Evolutionary conservation across 2,329 filamentous ascomycete genomes (phyloP).

Genomic region (Calycina marina): DNA sequence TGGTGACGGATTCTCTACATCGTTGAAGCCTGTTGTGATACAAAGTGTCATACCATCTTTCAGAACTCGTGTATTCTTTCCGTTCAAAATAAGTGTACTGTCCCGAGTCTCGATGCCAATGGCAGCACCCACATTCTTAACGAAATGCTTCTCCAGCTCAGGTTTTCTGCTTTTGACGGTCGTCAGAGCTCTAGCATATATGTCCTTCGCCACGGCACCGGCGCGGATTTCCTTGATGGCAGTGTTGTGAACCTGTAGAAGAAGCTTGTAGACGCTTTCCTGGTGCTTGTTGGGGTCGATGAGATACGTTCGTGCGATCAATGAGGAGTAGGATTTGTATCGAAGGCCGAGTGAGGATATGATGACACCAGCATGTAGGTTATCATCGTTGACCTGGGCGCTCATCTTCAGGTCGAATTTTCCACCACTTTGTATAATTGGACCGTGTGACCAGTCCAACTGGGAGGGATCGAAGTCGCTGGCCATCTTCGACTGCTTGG

Average conservation of each 20-base stretch:
- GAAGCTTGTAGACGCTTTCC: conserved; percentile 83
- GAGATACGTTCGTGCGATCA: conserved; percentile 85
- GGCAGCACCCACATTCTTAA: conserved; percentile 82
- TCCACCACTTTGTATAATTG: conserved; percentile 86
- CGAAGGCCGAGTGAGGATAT: conserved; percentile 81
- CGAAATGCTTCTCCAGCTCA: conserved; percentile 86
- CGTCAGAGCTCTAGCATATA: conserved; percentile 75
- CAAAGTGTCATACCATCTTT: conserved; percentile 97
- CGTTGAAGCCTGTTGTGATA: conserved; percentile 77
- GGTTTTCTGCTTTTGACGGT: conserved; percentile 83
- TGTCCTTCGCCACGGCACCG: conserved; percentile 72
- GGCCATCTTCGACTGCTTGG: conserved; percentile 63
- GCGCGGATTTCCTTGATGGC: conserved; percentile 84
- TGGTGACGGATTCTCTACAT: conserved; percentile 73
- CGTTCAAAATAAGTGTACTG: conserved; percentile 67
- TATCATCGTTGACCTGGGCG: conserved; percentile 64
- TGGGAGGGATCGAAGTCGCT: conserved; percentile 75
- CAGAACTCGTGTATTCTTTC: conserved; percentile 67
- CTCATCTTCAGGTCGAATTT: conserved; percentile 82
- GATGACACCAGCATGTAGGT: conserved; percentile 83
- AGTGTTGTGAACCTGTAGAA: conserved; percentile 72
- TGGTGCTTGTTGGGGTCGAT: conserved; percentile 96
- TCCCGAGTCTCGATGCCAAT: conserved; percentile 90
- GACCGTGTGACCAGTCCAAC: conserved; percentile 87
- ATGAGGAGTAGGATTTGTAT: conserved; percentile 91